Conservation (phyloP, 176 grass and related monocot genomes). For the Miscanthus lutarioriparius region DNA sequence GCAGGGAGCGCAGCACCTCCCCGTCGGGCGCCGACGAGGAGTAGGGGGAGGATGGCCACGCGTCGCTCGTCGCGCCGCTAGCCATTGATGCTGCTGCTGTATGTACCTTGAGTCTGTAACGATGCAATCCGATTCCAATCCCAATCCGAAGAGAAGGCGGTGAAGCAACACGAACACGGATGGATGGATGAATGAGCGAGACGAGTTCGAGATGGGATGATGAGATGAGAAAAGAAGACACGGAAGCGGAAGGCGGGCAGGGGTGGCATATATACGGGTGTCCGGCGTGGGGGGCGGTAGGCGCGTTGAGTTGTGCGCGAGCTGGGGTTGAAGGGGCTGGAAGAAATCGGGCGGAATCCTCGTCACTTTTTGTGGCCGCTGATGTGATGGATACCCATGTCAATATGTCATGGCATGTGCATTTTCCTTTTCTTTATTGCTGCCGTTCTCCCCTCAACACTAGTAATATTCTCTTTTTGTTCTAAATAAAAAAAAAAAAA, state of each 20-base stretch:
- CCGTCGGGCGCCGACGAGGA: constrained; percentile 56
- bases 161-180: not conserved
- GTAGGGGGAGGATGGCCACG: constrained; percentile 24
- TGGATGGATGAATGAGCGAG: not conserved
- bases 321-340: constrained; percentile 47
- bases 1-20: constrained; percentile 64
- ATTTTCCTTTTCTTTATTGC: not conserved
- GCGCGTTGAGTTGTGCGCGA: constrained; percentile 54
- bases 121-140: not conserved
- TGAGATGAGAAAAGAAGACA: not conserved
- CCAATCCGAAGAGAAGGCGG: not conserved
- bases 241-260: not conserved
- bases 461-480: not conserved
- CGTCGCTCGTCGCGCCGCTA: constrained; percentile 8
- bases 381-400: not conserved
- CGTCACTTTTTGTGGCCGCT: not conserved
- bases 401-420: not conserved
- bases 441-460: no score
- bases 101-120: not conserved
- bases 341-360: constrained; percentile 42
- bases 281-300: constrained; percentile 11
- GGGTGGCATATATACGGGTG: constrained; percentile 22
- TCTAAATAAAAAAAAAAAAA: no score
- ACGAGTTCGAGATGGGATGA: not conserved
- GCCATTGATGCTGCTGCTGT: not conserved